These are phyloP conservation scores for Aspergillus cristatus DNA, from an alignment of 495 filamentous ascomycete genomes.

Conservation along the genomic window DNA sequence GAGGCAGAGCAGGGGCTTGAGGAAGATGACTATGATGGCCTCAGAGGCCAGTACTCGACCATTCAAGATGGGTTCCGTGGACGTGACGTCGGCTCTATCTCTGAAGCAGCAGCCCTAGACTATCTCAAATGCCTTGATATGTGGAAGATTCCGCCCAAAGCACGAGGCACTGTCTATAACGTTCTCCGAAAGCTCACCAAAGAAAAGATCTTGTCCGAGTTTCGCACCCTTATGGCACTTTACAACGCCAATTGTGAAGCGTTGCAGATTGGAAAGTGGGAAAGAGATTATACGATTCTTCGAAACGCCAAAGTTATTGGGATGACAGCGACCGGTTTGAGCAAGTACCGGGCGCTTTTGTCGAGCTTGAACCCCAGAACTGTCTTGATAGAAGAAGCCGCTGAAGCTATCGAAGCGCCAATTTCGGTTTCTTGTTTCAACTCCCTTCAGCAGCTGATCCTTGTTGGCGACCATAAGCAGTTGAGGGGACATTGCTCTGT, in stretches of 20 bases:
- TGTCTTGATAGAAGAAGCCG: constrained; percentile 68
- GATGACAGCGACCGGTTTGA: constrained; percentile 77
- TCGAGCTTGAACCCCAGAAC: constrained; percentile 58
- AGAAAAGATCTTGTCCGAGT: constrained; percentile 23
- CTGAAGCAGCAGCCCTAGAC: constrained; percentile 3
- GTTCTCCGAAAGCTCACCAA: constrained; percentile 41
- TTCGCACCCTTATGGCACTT: constrained; percentile 30
- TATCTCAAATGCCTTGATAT: constrained; percentile 37
- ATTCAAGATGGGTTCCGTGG: constrained; percentile 44
- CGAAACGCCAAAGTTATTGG: constrained; percentile 52
- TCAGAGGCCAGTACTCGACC: constrained; percentile 38
- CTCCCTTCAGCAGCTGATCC: constrained; percentile 60
- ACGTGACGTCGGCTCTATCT: neutral
- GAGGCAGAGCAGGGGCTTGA: constrained; percentile 49
- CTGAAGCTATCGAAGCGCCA: constrained; percentile 60
- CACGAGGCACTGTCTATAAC: constrained; percentile 53
- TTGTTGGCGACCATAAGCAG: constrained; percentile 72
- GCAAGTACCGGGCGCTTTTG: constrained; percentile 72
- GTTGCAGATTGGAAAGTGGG: constrained; percentile 45
- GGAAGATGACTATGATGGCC: constrained; percentile 44
- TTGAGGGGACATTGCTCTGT: constrained; percentile 54
- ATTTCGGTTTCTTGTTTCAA: constrained; percentile 56
- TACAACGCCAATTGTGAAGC: constrained; percentile 35
- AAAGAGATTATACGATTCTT: constrained; percentile 43
- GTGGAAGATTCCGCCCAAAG: constrained; percentile 42